Evolutionary conservation across 202 grass and related monocot genomes (phyloP), one percentile per base, ranked within the genome.

Genomic region (Digitaria exilis): DNA sequence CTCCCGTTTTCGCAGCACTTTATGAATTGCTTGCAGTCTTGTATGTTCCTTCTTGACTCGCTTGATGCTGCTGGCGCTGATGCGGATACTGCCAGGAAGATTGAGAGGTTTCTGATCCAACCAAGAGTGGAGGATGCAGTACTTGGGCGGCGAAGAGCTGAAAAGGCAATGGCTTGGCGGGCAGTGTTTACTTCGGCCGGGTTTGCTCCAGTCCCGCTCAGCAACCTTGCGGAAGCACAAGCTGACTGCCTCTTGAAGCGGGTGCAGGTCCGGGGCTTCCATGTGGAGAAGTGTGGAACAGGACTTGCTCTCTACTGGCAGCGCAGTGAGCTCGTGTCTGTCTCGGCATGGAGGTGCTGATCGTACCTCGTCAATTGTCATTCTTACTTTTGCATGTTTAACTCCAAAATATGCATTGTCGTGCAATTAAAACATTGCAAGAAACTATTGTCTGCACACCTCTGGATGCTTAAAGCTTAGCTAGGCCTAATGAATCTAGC

Each of bases 171-270:
- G 69, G 60, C 90, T n/a, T 97, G 92, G 90, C 55, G 79, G 59
- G 75, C 68, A 13, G 78, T 86, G 49, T 97, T 97, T 61, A 51
- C 88, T 21, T 81, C 81, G 1, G 45, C 90, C n/a, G 90, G 94
- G 37, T 97, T 94, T 54, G 63, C 71, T 52, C 92, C 92, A 2
- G 34, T 91, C 21, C 85, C 87, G 3, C 89, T 94, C 81, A 97
- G 94, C 75, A 94, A 94, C 79, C 79, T 94, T 21, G 85, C 92
- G 0, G 92, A 97, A 72, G 85, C 90, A 17, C 94, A 97, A 87
- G 94, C 92, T 21, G 90, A 92, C 46, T 97, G 94, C 86, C 86
- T 94, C 43, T 41, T 97, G 52, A 94, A 94, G 79, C 86, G 92
- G 70, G 88, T 94, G 65, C 90, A 92, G 68, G 84, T 97, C 25